Evolutionary conservation across 108 stramenopile species (phyloP).

Genomic region (Pseudonitzschia multistriata): DNA sequence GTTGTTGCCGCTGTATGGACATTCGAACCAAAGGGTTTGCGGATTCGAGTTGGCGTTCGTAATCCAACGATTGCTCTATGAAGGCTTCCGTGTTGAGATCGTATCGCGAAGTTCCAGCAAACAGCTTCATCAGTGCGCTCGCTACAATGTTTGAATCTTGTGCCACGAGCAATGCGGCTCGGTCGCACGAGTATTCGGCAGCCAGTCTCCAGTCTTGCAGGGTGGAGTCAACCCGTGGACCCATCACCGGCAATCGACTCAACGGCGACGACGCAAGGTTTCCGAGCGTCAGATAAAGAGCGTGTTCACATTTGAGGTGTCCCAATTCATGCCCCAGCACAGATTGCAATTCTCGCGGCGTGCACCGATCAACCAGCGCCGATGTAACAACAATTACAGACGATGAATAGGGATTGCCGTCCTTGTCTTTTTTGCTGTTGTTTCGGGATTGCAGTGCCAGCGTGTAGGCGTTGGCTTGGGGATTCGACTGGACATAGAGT

Average conservation of each 20-base stretch:
- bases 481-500: constrained; percentile 49
- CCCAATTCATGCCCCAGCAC: constrained; percentile 78
- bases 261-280: constrained; percentile 44
- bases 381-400: constrained; percentile 62
- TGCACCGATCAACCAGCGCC: constrained; percentile 52
- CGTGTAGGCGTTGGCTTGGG: constrained; percentile 64
- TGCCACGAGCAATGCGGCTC: constrained; percentile 65
- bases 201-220: constrained; percentile 64
- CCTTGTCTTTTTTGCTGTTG: background rate
- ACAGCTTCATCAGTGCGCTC: constrained; percentile 65
- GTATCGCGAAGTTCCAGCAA: constrained; percentile 48
- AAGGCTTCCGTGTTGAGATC: constrained; percentile 49
- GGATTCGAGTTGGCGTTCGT: constrained; percentile 42
- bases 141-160: constrained; percentile 65
- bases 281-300: constrained; percentile 68
- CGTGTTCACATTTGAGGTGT: constrained; percentile 80
- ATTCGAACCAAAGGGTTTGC: constrained; percentile 41
- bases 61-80: constrained; percentile 58
- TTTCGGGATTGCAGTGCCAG: constrained; percentile 43
- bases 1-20: constrained; percentile 32
- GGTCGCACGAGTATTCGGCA: constrained; percentile 79
- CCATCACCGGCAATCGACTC: constrained; percentile 35
- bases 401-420: constrained; percentile 15
- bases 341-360: constrained; percentile 57
- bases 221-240: constrained; percentile 32